Percentiles rank a stretch among this genome's conserved stretches.
Evolutionary conservation across 2,329 filamentous ascomycete genomes (phyloP).

Genomic region (Colletotrichum musae): DNA sequence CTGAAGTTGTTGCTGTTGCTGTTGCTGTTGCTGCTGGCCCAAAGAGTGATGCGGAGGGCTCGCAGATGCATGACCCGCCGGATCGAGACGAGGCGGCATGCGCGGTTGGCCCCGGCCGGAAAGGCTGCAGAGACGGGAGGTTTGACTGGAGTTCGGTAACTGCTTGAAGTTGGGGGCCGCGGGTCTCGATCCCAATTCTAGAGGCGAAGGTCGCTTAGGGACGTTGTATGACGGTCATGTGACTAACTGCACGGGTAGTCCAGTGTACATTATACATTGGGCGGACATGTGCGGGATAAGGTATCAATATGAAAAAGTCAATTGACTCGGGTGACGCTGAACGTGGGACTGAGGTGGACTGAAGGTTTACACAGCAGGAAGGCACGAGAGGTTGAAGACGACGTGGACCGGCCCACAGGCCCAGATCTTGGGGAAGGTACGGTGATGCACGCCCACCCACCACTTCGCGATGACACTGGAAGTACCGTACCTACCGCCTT

Average conservation of each 20-base stretch:
- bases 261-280: neutral
- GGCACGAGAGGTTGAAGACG: too few species aligned
- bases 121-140: neutral
- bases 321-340: too few species aligned
- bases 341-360: too few species aligned
- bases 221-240: constrained; percentile 29
- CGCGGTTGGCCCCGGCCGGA: constrained; percentile 6
- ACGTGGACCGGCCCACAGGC: too few species aligned
- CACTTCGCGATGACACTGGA: too few species aligned
- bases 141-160: neutral
- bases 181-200: neutral
- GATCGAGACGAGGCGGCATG: constrained; percentile 9
- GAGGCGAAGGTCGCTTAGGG: constrained; percentile 6
- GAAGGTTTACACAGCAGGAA: too few species aligned
- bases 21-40: neutral
- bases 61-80: neutral
- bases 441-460: too few species aligned
- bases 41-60: neutral
- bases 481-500: too few species aligned
- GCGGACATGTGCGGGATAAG: too few species aligned
- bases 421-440: too few species aligned
- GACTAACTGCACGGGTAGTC: constrained; percentile 2
- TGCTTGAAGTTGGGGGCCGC: neutral
- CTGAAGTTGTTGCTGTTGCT: neutral
- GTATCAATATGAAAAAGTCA: too few species aligned